Base-by-base conservation (phyloP, 495 filamentous ascomycete genomes). In the Amphirosellinia nigrospora region DNA sequence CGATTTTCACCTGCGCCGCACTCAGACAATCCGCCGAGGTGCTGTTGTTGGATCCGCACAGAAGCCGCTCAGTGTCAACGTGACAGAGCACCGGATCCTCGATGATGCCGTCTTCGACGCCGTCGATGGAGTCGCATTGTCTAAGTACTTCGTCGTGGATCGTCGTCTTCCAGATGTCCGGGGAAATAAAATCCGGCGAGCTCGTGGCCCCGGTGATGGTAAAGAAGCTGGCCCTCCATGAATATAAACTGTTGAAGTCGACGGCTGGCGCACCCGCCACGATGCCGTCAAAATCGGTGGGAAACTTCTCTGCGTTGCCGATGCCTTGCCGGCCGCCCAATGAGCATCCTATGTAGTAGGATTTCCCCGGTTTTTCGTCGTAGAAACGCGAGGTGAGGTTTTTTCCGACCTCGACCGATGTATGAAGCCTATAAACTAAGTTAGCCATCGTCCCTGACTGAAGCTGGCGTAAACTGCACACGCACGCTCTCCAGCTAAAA, bases 81-180 rank as follows among this genome's bases (percentile, higher is more conserved):
- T 81, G 71, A 75, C 88, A 90, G n/a, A 84, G 76, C 64, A 79
- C 76, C 0, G 86, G 83, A 71, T 88, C 83, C 58, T 86, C 86
- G 53, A 90, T 86, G 72, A 90, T 85, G 15, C 81, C 85, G 67
- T 89, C 88, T 16, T 77, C 77, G 0, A 85, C 80, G 7, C 87
- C 87, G 69, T 89, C 88, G 26, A 87, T 77, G 1, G 30, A 63
- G 70, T 90, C 87, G 64, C 88, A 90, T 68, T 90, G 87, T 4
- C 81, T 80, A 19, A 89, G 36, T 38, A 88, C 82, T 72, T 88
- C 88, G 0, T 83, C 68, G 46, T 84, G 83, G 23, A 86, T 82
- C 10, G 79, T 74, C 2, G 74, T 74, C 81, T 85, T 87, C 36
- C 82, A 72, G 3, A 75, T 73, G 21, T 80, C 32, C 0, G 85